phyloP scores from a whole-genome alignment of 306 rosid genomes.

The Ochetophila trinervis region DNA sequence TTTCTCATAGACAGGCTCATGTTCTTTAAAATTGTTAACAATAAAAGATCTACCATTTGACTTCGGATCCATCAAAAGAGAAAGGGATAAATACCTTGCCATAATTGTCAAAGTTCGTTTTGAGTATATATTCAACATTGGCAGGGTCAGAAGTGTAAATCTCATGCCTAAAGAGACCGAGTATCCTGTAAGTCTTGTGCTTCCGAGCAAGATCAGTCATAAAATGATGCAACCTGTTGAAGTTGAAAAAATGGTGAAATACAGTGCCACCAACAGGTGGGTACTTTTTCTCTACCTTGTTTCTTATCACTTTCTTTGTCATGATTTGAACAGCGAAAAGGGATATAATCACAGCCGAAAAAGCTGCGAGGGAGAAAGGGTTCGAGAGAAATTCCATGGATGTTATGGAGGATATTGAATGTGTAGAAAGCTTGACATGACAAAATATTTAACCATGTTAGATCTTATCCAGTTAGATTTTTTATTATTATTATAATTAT shows the following conservation, averaged over 20 bases:
- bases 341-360: slow-evolving; percentile 27
- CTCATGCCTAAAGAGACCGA: slow-evolving; percentile 54
- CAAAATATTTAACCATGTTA: no score
- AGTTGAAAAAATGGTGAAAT: slow-evolving; percentile 61
- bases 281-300: slow-evolving; percentile 39
- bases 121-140: slow-evolving; percentile 82
- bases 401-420: no score
- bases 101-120: slow-evolving; percentile 66
- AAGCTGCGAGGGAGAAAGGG: slow-evolving; percentile 27
- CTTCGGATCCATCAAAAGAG: neutral
- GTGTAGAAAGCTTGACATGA: no score
- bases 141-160: slow-evolving; percentile 66
- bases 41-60: neutral
- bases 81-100: slow-evolving; percentile 56
- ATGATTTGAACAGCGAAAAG: slow-evolving; percentile 25
- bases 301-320: slow-evolving; percentile 24
- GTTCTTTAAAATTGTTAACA: neutral
- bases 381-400: slow-evolving; percentile 41
- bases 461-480: no score
- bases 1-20: neutral
- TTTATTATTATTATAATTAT: no score
- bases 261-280: slow-evolving; percentile 72
- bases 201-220: slow-evolving; percentile 76
- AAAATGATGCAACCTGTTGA: slow-evolving; percentile 65
- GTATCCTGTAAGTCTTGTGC: slow-evolving; percentile 68